phyloP scores from a whole-genome alignment of 768 basidiomycete species.

The Hygrophoropsis aurantiaca region DNA sequence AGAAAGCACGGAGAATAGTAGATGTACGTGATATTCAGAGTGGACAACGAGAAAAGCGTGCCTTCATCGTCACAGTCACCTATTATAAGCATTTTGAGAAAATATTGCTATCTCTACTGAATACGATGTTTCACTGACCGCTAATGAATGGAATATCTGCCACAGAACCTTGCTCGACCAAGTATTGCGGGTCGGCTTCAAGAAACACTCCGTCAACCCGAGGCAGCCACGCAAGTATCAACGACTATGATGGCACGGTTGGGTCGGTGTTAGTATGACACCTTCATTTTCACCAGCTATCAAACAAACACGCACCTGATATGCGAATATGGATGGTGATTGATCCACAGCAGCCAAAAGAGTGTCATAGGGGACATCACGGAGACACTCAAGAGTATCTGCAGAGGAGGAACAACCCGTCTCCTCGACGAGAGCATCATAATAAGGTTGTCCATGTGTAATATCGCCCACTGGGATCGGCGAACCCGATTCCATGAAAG shows the following conservation, averaged over 20 bases:
- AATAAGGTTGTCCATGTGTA: constrained; percentile 20
- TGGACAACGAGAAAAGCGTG: constrained; percentile 45
- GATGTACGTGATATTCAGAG: constrained; percentile 47
- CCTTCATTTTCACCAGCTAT: neutral
- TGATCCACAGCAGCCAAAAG: constrained; percentile 32
- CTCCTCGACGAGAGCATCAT: constrained; percentile 27
- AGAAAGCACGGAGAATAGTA: neutral
- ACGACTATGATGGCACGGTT: constrained; percentile 10
- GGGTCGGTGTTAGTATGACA: too few relatives aligned
- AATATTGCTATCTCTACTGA: neutral
- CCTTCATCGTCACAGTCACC: constrained; percentile 44
- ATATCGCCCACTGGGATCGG: constrained; percentile 24
- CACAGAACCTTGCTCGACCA: constrained; percentile 34
- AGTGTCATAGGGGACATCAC: constrained; percentile 24
- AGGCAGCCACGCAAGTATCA: constrained; percentile 36
- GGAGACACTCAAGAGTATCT: constrained; percentile 35
- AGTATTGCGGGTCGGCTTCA: constrained; percentile 25
- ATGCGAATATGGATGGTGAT: constrained; percentile 30
- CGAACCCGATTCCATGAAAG: constrained; percentile 42
- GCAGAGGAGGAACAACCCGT: constrained; percentile 27
- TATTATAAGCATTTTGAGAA: constrained; percentile 14
- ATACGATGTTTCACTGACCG: constrained; percentile 11
- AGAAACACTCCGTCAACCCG: constrained; percentile 41
- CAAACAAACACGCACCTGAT: constrained; percentile 22
- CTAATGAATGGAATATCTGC: constrained; percentile 18